Evolutionary conservation across 1,284 basidiomycete species (phyloP).

Genomic region (Pseudozyma sp.): DNA sequence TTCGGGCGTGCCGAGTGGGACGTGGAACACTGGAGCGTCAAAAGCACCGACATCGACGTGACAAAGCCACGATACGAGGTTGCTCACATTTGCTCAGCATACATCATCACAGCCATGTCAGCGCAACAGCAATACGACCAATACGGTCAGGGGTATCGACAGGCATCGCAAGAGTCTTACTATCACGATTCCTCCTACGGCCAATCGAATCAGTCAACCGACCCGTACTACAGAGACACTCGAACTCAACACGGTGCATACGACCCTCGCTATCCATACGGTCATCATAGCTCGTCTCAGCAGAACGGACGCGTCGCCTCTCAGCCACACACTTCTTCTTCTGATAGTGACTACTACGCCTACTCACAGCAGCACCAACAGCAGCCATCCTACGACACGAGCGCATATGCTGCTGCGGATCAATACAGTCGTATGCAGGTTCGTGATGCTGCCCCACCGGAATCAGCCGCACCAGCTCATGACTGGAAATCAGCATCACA

Average conservation of each 20-base stretch:
- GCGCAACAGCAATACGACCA: conserved; percentile 25
- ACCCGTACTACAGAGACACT: conserved; percentile 18
- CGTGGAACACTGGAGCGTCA: no score
- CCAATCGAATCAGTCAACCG: conserved; percentile 4
- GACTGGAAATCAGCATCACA: conserved; percentile 1
- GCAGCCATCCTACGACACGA: conserved; percentile 13
- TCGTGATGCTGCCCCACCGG: conserved; percentile 3
- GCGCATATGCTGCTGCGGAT: conserved; percentile 8
- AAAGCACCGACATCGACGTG: no score
- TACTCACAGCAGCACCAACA: conserved; percentile 19
- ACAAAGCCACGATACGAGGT: no score
- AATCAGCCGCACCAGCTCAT: conserved; percentile 1
- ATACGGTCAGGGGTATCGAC: conserved; percentile 15
- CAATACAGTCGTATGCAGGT: conserved; percentile 27
- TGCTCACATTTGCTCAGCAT: neutral
- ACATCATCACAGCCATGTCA: conserved; percentile 20
- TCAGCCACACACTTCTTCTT: conserved; percentile 5
- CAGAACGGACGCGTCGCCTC: neutral
- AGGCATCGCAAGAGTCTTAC: conserved; percentile 13
- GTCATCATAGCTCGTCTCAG: conserved; percentile 3
- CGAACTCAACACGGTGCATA: conserved; percentile 33
- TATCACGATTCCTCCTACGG: conserved; percentile 2
- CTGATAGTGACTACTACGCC: neutral
- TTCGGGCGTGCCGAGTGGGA: no score
- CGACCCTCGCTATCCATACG: conserved; percentile 37